Conservation (phyloP, 176 grass and related monocot genomes). For the Tuctoria greenei region DNA sequence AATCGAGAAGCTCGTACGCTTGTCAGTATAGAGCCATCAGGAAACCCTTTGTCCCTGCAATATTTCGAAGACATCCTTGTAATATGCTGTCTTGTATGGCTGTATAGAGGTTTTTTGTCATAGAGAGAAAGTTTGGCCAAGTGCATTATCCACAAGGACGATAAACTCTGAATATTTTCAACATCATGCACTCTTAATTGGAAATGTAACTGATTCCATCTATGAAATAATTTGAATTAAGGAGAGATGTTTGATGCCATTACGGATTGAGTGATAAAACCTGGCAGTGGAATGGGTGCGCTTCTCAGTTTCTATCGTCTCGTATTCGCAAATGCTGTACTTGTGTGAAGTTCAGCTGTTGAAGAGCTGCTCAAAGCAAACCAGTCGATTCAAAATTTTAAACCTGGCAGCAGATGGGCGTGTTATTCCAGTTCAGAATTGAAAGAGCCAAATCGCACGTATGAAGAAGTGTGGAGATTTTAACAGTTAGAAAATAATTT, state of each 20-base stretch:
- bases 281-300: not conserved
- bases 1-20: conserved; percentile 59
- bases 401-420: not conserved
- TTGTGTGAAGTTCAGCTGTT: not conserved
- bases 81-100: conserved; percentile 46
- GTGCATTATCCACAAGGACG: not conserved
- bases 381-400: not conserved
- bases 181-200: not conserved
- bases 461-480: not conserved
- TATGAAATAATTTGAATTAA: conserved; percentile 8
- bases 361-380: not conserved
- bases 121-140: not conserved
- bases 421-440: not conserved
- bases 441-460: not conserved
- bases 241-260: not conserved
- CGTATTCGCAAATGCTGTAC: not conserved
- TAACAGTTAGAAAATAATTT: not conserved
- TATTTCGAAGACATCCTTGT: conserved; percentile 21
- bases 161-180: conserved; percentile 11
- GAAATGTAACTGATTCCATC: not conserved
- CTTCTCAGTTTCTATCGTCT: conserved; percentile 3
- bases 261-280: not conserved
- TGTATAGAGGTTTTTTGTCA: conserved; percentile 40
- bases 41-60: conserved; percentile 1
- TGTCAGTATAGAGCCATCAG: conserved; percentile 24